Evolutionary conservation across 176 grass and related monocot species (phyloP), one percentile per base, ranked within the genome.

Genomic region (Hyparrhenia diplandra): DNA sequence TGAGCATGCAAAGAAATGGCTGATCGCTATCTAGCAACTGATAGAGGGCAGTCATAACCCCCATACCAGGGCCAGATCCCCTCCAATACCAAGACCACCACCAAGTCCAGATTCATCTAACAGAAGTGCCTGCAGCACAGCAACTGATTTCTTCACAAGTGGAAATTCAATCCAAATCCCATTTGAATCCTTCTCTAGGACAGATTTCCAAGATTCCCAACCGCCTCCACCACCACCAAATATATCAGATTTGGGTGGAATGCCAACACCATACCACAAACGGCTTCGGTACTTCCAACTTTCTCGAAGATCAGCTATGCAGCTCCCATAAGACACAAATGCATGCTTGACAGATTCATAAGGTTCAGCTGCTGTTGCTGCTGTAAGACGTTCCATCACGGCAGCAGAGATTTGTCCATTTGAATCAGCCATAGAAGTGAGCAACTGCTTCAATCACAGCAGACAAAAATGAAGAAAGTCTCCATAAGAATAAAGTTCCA

Each of bases 101-200:
- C 96, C 96, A 89, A 98, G 86, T 83, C 96, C 96, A 79, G 96
- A 95, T 71, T 98, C 92, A 89, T 98, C 96, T 77, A 98, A 88
- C 31, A 98, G 87, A 83, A 98, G 88, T 76, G 96, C 92, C 82
- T 98, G 96, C 78, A 95, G 77, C 88, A 98, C 89, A 57, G 85
- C 89, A 52, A 98, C 87, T 45, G 96, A 95, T 85, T 98, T 98
- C 82, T 98, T 98, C 72, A 98, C 85, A 82, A 98, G 82, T 76
- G 92, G 90, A 81, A 95, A 89, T 84, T 98, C 96, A 68, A 98
- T 75, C 96, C 96, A 98, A 78, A 74, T 93, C 21, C 85, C 92
- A 79, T 91, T 89, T 73, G 87, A 83, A 64, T 95, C 92, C 68
- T 89, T 95, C 79, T 98, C 92, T 62, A 93, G 68, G 87, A 86